Base-by-base conservation (phyloP, 177 flowering plant genomes). In the Vitis hybrid region DNA sequence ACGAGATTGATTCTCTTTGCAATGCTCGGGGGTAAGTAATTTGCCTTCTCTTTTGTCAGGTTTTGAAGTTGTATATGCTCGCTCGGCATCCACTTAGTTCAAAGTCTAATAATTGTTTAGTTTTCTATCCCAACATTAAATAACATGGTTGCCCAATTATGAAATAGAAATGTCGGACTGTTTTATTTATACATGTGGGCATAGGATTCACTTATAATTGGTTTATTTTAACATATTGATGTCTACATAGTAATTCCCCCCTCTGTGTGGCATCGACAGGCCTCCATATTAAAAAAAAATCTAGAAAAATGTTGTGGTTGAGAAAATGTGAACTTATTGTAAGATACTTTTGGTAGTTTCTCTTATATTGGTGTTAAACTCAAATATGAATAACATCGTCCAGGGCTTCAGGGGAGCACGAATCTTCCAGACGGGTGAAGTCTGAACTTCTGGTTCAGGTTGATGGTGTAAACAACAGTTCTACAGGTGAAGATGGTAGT, bases 351-450 rank as follows among this genome's bases (percentile, higher is more conserved):
- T 48, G 15, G 67, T 17, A 18, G 11, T 18, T 56, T 55, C 14
- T 19, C 18, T 60, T 14, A 4, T 56, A 11, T 11, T 60, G 12
- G 18, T 49, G 11, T 15, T 10, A 7, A n/a, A 1, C 15, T 52
- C 30, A 7, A 56, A 54, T 3, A n/a, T 19, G 13, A 35, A 10
- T 11, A 9, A 32, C 6, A n/a, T 35, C 21, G 27, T 81, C 70
- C 82, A 96, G 99, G 76, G 99, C 94, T 70, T 93, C 99, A 62
- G 98, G 99, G 65, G 99, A 96, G 81, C 99, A 96, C 83, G 99
- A 96, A 82, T 96, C 99, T 70, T 96, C 98, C 2, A 85, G 99
- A 78, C 90, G 99, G 81, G 99, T 96, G 72, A 96, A 96, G 77
- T 96, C 99, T 74, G 99, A 96, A 80, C 97, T 96, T 66, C 84